Evolutionary conservation across 805 yeast genomes (phyloP), one percentile per base, ranked within the genome.

Genomic region (Ogataea paraovalis): DNA sequence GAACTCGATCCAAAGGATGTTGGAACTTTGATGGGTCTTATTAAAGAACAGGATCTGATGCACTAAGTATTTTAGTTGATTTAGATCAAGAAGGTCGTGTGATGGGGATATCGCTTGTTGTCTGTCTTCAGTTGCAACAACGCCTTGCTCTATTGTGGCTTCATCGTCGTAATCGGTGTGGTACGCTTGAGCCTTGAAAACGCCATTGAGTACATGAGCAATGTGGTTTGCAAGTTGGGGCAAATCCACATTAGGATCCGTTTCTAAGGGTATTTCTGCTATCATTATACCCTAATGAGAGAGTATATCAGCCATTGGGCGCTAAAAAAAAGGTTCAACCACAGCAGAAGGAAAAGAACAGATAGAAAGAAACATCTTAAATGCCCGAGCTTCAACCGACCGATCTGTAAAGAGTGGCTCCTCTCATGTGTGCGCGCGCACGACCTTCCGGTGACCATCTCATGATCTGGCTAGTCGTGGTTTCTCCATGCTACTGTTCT

Each of bases 1-100:
- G 39, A 52, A 52, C 9, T 32, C 30, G 21, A 49, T 41, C 55
- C 55, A 52, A 13, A 50, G 43, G 7, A 42, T 33, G 36, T 37
- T 47, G 13, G 51, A 53, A 28, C 18, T 30, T 38, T 43, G 37
- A 23, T 43, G 40, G 3, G 23, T 21, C 2, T 30, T 34, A 32
- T 45, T 40, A 32, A 21, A 32, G 14, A 36, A 32, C 12, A 51
- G 44, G 12, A 43, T 38, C 28, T 45, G 38, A 39, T 51, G 44
- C 2, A 45, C 50, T n/a, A 51, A 42, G 20, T 41, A 30, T 30
- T 43, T 51, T 34, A 51, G 42, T 22, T 30, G 39, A 41, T 45
- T 51, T 25, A 45, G 27, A 16, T 44, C 44, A 16, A 36, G 19
- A 20, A 46, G 30, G 3, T 37, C 21, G 8, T 27, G 43, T 6